A percentile compares a stretch with the other conserved stretches of the same genome.
Evolutionary conservation across 331 rosid species (phyloP).

Genomic region (Quercus phellos): DNA sequence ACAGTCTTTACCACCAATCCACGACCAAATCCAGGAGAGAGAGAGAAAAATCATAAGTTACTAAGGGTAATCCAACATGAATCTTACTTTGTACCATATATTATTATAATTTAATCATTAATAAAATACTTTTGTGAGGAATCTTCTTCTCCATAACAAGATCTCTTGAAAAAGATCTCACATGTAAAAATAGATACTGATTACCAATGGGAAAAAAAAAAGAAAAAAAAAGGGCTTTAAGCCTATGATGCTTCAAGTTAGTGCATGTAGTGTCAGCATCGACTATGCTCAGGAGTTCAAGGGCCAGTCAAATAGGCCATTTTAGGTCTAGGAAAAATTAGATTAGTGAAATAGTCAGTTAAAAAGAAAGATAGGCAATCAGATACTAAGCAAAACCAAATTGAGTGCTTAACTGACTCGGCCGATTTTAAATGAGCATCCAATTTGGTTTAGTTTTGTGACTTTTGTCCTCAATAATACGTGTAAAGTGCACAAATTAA

Average conservation of each 20-base stretch:
- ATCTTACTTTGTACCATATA: constrained; percentile 28
- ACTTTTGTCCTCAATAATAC: neutral
- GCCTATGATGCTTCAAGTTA: constrained; percentile 31
- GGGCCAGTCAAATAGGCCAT: constrained; percentile 27
- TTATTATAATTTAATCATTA: constrained; percentile 26
- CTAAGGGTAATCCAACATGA: constrained; percentile 34
- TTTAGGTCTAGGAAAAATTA: neutral
- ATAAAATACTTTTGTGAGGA: constrained; percentile 25
- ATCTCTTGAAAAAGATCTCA: constrained; percentile 22
- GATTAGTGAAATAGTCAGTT: neutral
- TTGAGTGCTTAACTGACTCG: constrained; percentile 12
- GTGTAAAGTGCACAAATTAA: neutral
- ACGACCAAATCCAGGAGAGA: constrained; percentile 29
- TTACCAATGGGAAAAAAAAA: neutral
- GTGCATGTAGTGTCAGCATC: constrained; percentile 40
- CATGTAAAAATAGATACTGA: constrained; percentile 1
- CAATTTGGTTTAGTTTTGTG: neutral
- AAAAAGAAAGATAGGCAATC: neutral
- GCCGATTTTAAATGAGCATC: neutral
- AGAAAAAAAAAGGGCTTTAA: neutral
- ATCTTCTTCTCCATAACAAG: constrained; percentile 26
- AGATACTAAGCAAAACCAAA: constrained; percentile 5
- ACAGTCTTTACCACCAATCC: constrained; percentile 4
- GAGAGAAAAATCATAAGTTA: constrained; percentile 21
- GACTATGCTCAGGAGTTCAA: constrained; percentile 15